phyloP scores from a whole-genome alignment of 169 alveolate genomes.

The Perkinsus chesapeaki region DNA sequence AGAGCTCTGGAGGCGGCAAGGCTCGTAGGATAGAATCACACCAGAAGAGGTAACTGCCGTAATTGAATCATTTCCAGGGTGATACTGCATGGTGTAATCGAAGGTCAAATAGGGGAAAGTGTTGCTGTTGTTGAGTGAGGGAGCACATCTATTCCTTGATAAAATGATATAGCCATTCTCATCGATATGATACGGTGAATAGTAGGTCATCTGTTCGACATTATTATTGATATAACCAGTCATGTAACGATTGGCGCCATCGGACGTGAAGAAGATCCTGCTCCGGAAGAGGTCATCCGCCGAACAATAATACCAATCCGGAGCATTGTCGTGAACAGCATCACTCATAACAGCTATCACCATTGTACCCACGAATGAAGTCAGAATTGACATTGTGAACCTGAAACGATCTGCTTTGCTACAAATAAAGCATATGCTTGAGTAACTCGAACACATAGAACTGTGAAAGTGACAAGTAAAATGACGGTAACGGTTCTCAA shows the following conservation, averaged over 20 bases:
- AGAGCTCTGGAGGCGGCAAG: background rate
- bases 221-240: background rate
- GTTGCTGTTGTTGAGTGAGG: background rate
- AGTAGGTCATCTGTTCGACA: background rate
- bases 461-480: background rate
- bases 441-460: too few relatives aligned
- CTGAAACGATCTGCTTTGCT: too few relatives aligned
- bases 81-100: background rate
- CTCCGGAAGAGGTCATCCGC: background rate
- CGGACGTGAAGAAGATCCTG: background rate
- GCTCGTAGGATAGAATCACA: background rate
- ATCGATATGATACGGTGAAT: background rate
- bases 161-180: background rate
- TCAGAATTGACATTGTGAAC: background rate
- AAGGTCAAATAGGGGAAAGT: background rate
- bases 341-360: background rate
- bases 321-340: background rate
- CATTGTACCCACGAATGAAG: background rate
- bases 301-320: background rate
- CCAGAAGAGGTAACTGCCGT: background rate
- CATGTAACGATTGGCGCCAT: background rate
- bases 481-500: background rate
- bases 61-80: background rate
- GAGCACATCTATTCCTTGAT: background rate
- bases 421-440: too few relatives aligned